Evolutionary conservation across 176 grass and related monocot genomes (phyloP).

Genomic region (Paspalum vaginatum): DNA sequence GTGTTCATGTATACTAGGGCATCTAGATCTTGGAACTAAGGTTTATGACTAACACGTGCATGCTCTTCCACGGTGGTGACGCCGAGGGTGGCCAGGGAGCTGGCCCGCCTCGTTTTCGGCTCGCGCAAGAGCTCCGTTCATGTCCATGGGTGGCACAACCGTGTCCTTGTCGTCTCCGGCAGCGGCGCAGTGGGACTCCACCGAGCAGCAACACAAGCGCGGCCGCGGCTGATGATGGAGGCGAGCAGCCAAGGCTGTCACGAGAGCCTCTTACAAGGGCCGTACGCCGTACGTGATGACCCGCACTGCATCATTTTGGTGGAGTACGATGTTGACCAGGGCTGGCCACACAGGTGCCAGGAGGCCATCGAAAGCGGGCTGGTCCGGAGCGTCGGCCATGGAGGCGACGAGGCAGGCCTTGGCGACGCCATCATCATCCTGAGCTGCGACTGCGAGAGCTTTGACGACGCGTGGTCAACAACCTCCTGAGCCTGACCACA

Average conservation of each 20-base stretch:
- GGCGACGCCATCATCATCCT: slow-evolving; percentile 70
- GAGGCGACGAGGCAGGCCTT: slow-evolving; percentile 46
- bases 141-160: slow-evolving; percentile 28
- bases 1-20: no score
- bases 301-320: slow-evolving; percentile 63
- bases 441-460: slow-evolving; percentile 66
- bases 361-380: slow-evolving; percentile 52
- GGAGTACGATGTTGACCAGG: slow-evolving; percentile 59
- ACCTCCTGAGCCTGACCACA: slow-evolving; percentile 44
- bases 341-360: slow-evolving; percentile 45
- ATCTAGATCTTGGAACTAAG: no score
- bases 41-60: no score
- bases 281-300: slow-evolving; percentile 56
- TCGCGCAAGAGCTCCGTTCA: slow-evolving; percentile 54
- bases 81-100: slow-evolving; percentile 55
- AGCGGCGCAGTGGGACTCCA: slow-evolving; percentile 32
- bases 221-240: slow-evolving; percentile 27
- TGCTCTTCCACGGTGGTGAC: slow-evolving; percentile 67
- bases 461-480: slow-evolving; percentile 49
- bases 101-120: slow-evolving; percentile 66
- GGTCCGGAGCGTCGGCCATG: slow-evolving; percentile 20
- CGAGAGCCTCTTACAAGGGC: slow-evolving; percentile 57
- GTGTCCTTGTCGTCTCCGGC: slow-evolving; percentile 38
- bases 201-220: slow-evolving; percentile 49
- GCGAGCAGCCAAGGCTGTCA: slow-evolving; percentile 26